Conservation (phyloP, 1,139 yeast genomes). For the Sugiyamaella xylanicola region DNA sequence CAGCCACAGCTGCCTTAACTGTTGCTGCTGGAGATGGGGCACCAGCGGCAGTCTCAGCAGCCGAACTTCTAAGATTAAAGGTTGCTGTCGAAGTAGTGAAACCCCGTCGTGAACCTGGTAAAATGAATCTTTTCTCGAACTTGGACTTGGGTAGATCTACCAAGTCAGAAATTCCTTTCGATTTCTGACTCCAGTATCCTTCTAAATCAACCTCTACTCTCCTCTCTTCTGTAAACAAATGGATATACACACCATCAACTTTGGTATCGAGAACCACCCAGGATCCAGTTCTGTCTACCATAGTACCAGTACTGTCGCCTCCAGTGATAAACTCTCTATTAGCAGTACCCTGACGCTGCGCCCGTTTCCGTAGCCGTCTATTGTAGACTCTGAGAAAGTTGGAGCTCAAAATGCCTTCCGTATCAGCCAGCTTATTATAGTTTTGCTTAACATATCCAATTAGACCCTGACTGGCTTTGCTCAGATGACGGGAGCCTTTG, state of each 20-base stretch:
- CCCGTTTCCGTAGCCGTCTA: constrained; percentile 63
- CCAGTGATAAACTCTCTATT: constrained; percentile 21
- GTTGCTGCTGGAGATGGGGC: not conserved
- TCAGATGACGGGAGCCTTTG: constrained; percentile 73
- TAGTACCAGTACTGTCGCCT: constrained; percentile 27
- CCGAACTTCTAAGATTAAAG: not conserved
- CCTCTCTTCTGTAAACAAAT: constrained; percentile 70
- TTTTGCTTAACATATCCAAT: constrained; percentile 51
- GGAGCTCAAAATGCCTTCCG: constrained; percentile 73
- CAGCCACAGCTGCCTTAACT: not conserved
- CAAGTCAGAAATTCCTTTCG: constrained; percentile 9
- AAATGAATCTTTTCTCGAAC: constrained; percentile 19
- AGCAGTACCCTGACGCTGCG: constrained; percentile 43
- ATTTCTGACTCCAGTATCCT: constrained; percentile 51
- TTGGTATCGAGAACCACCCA: constrained; percentile 83
- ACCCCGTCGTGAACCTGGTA: constrained; percentile 13
- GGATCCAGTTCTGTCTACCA: constrained; percentile 35
- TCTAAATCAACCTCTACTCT: constrained; percentile 71
- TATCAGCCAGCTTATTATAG: constrained; percentile 49
- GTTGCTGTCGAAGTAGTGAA: not conserved
- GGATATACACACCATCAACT: constrained; percentile 64
- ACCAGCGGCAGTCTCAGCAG: not conserved
- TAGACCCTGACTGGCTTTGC: constrained; percentile 67
- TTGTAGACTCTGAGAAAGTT: constrained; percentile 60
- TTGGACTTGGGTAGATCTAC: constrained; percentile 13